Percentiles rank a stretch among this genome's conserved stretches.
phyloP scores from a whole-genome alignment of 306 rosid genomes.

The Mucuna pruriens region DNA sequence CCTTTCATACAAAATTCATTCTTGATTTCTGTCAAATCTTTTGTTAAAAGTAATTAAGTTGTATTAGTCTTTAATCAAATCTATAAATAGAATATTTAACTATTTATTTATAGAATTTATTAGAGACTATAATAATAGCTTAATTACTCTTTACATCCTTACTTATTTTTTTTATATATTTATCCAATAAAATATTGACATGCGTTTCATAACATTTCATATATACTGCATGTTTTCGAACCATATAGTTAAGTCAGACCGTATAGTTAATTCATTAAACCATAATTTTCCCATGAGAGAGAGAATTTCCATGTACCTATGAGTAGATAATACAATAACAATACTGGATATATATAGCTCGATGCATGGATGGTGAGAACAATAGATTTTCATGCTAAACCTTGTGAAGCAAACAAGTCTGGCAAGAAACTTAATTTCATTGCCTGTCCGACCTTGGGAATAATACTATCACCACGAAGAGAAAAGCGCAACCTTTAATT shows the following conservation, averaged over 20 bases:
- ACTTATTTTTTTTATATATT: not conserved
- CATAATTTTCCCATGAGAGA: not conserved
- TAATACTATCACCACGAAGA: not conserved
- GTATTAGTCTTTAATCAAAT: too few species aligned
- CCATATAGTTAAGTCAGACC: not conserved
- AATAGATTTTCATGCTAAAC: slow-evolving; percentile 45
- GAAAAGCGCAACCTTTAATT: not conserved
- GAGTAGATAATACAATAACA: not conserved
- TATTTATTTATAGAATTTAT: too few species aligned
- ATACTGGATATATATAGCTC: too few species aligned
- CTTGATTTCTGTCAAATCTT: not conserved
- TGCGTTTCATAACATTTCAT: too few species aligned
- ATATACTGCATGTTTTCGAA: not conserved
- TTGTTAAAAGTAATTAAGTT: too few species aligned
- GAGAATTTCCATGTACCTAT: not conserved
- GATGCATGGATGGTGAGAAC: slow-evolving; percentile 37
- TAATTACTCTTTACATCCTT: too few species aligned
- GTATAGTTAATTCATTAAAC: not conserved
- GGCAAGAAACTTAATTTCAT: slow-evolving; percentile 45
- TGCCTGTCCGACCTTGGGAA: slow-evolving; percentile 43
- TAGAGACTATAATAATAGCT: too few species aligned
- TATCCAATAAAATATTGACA: not conserved
- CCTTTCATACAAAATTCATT: not conserved
- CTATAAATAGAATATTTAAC: too few species aligned
- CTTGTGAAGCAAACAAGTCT: slow-evolving; percentile 51